Evolutionary conservation across 805 yeast species (phyloP), one percentile per base, ranked within the genome.

Genomic region (Candida cerambycidarum): DNA sequence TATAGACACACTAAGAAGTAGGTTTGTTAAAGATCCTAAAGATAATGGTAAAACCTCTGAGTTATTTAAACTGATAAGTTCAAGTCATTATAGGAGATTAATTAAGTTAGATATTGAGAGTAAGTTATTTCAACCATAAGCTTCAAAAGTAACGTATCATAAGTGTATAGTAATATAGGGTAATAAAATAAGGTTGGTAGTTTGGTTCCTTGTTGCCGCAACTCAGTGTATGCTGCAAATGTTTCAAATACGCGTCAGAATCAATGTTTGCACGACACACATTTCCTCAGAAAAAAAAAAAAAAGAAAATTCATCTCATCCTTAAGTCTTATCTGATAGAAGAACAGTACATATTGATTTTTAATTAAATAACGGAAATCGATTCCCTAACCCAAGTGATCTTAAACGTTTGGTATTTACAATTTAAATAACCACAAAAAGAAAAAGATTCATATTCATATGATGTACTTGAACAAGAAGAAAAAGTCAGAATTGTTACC

Each of bases 401-500:
- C 5, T 21, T 21, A 8, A 21, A 21, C 5, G 23, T 21, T 21
- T 21, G 23, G 8, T 21, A 21, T 21, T 21, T 5, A 6, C 23
- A 21, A 8, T 21, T 21, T 21, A 21, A 21, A 8, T 5, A 21
- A 21, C n/a, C 29, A 25, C 10, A 28, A 28, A 28, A n/a, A 28
- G 15, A 16, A 16, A 21, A 21, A 21, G n/a, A n/a, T n/a, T n/a
- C n/a, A n/a, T n/a, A n/a, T n/a, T n/a, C 23, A 8, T 21, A 21
- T 21, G 23, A 41, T 41, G 38, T 32, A 41, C 21, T 35, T 41
- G 14, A 33, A 33, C n/a, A 40, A 40, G 30, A 41, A 41, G 31
- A 41, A 41, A 29, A 49, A 49, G 42, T 44, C 38, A 29, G 41
- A 32, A 4, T 23, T 46, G 18, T 44, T 39, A 21, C 53, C 53